A percentile compares a stretch with the other conserved stretches of the same genome.
Conservation (phyloP, 78 protist species). For the Goniomonas avonlea region DNA sequence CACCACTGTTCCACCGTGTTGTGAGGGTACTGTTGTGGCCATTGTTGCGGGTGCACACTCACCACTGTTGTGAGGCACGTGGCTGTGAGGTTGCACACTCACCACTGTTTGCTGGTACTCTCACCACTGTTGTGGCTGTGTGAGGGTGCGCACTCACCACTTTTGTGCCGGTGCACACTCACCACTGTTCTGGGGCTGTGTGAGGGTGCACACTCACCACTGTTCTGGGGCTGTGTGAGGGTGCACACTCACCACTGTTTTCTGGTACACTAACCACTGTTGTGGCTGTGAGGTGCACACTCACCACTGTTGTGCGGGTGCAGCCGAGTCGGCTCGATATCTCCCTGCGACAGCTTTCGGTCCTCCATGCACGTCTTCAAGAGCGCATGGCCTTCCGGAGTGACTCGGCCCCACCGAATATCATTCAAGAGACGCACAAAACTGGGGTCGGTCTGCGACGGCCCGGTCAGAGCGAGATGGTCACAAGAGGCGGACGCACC, state of each 20-base stretch:
- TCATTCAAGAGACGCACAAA: not conserved
- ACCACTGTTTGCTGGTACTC: not conserved
- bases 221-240: not conserved
- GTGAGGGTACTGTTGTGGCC: not conserved
- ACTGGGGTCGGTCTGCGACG: not conserved
- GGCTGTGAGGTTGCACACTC: not conserved
- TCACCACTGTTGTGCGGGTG: not conserved
- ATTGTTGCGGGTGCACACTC: not conserved
- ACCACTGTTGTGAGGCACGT: too few relatives aligned
- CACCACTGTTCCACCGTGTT: not conserved
- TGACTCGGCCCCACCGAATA: not conserved
- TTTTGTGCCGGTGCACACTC: too few relatives aligned
- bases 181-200: not conserved
- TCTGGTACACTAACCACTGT: not conserved
- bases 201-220: not conserved
- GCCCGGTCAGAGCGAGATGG: not conserved
- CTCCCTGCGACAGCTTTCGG: not conserved
- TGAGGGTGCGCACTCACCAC: not conserved
- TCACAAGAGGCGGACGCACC: not conserved
- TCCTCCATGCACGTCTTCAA: not conserved
- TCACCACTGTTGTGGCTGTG: not conserved
- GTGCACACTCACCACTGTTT: not conserved
- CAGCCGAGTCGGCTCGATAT: too few relatives aligned
- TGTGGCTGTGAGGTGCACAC: not conserved
- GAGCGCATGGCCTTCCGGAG: too few relatives aligned